Percentiles rank a stretch among this genome's conserved stretches.
These are phyloP conservation scores for Podaxis sp. DNA, from an alignment of 768 basidiomycete species.

Conservation along the genomic window DNA sequence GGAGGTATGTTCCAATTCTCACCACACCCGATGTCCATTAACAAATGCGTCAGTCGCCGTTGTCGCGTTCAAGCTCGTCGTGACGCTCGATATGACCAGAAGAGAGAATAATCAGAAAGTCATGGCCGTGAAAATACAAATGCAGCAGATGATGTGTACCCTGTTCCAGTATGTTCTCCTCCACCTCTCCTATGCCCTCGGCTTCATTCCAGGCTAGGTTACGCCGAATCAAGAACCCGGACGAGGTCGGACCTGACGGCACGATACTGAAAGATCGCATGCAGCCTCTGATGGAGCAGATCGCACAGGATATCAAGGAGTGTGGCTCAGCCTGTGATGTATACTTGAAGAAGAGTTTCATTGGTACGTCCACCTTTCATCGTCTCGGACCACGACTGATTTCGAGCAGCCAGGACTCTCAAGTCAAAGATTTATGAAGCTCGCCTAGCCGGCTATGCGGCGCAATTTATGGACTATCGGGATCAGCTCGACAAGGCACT, in stretches of 20 bases:
- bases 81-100: slow-evolving; percentile 42
- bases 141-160: slow-evolving; percentile 44
- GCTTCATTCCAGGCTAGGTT: slow-evolving; percentile 19
- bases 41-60: slow-evolving; percentile 32
- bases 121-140: slow-evolving; percentile 39
- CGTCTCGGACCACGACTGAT: background rate
- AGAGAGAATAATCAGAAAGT: slow-evolving; percentile 50
- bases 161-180: slow-evolving; percentile 36
- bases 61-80: slow-evolving; percentile 44
- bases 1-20: slow-evolving; percentile 20
- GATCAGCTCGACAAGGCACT: slow-evolving; percentile 32
- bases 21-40: background rate
- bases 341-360: slow-evolving; percentile 39
- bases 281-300: slow-evolving; percentile 20
- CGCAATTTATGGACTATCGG: slow-evolving; percentile 29
- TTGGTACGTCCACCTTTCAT: slow-evolving; percentile 23
- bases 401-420: slow-evolving; percentile 27
- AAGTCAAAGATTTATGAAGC: slow-evolving; percentile 33
- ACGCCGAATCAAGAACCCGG: slow-evolving; percentile 21
- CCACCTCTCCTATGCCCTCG: background rate
- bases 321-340: slow-evolving; percentile 42
- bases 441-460: slow-evolving; percentile 28
- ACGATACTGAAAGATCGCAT: slow-evolving; percentile 25
- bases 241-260: slow-evolving; percentile 27
- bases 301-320: slow-evolving; percentile 36